Percentiles rank a stretch among this genome's conserved stretches.
Evolutionary conservation across 768 basidiomycete genomes (phyloP).

Genomic region (Russula sp.): DNA sequence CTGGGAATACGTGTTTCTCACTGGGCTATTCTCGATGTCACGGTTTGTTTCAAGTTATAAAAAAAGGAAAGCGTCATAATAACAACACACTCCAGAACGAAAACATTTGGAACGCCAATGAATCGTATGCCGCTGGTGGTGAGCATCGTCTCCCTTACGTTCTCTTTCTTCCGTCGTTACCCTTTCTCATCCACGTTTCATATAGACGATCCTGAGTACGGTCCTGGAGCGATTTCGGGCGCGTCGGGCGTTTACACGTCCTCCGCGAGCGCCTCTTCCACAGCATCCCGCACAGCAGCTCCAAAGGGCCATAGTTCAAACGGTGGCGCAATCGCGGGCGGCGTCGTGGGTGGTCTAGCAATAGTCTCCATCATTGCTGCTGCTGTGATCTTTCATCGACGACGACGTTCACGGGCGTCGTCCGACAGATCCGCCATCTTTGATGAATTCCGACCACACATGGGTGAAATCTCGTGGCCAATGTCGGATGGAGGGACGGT

Average conservation of each 20-base stretch:
- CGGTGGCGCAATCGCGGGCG: neutral
- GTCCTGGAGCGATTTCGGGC: neutral
- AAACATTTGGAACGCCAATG: neutral
- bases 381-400: neutral
- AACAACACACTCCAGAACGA: neutral
- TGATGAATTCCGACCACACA: neutral
- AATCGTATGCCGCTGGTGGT: neutral
- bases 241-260: neutral
- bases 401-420: neutral
- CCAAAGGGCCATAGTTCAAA: neutral
- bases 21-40: constrained; percentile 11
- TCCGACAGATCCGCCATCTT: too few relatives aligned
- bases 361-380: neutral
- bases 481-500: neutral
- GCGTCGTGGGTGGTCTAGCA: neutral
- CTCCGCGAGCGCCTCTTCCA: neutral
- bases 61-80: too few relatives aligned
- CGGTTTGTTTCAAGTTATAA: neutral
- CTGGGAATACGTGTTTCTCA: constrained; percentile 2
- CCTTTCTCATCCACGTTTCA: neutral
- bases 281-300: too few relatives aligned
- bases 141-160: neutral
- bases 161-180: neutral
- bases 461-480: neutral
- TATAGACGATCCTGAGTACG: constrained; percentile 8